Evolutionary conservation across 768 basidiomycete genomes (phyloP).

Genomic region (Tricholoma terreum): DNA sequence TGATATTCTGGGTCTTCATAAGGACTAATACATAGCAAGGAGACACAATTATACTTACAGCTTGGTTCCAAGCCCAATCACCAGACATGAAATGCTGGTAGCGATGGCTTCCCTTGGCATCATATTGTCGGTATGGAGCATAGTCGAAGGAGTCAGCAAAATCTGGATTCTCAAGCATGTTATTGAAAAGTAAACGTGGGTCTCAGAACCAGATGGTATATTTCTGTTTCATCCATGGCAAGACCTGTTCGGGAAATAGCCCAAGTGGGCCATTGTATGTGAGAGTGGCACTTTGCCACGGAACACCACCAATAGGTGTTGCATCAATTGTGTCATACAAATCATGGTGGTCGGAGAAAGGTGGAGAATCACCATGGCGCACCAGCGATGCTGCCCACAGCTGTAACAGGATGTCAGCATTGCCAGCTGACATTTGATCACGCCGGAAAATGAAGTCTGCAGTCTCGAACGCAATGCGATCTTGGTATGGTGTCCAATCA

Average conservation of each 20-base stretch:
- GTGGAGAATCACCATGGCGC: conserved; percentile 15
- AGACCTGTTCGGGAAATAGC: conserved; percentile 11
- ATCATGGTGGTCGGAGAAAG: conserved; percentile 29
- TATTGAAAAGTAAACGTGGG: conserved; percentile 22
- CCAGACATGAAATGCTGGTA: conserved; percentile 23
- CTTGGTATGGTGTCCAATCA: no score
- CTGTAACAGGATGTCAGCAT: no score
- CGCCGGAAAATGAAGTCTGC: no score
- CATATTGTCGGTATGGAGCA: conserved; percentile 25
- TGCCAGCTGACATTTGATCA: no score
- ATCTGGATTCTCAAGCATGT: conserved; percentile 32
- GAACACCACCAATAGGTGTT: conserved; percentile 29
- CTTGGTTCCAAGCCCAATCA: conserved; percentile 22
- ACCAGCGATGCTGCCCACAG: no score
- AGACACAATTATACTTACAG: conserved; percentile 3
- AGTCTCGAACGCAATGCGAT: no score
- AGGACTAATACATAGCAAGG: background rate
- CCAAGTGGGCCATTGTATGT: conserved; percentile 20
- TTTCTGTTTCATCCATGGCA: conserved; percentile 28
- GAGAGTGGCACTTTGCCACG: conserved; percentile 34
- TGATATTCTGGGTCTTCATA: conserved; percentile 1
- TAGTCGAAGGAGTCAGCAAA: conserved; percentile 31
- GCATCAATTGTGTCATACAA: conserved; percentile 32
- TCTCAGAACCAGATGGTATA: conserved; percentile 34
- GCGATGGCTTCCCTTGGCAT: conserved; percentile 6